Percentiles rank a stretch among this genome's conserved stretches.
Evolutionary conservation across 73 alveolate genomes (phyloP).

Genomic region (Halteria grandinella): DNA sequence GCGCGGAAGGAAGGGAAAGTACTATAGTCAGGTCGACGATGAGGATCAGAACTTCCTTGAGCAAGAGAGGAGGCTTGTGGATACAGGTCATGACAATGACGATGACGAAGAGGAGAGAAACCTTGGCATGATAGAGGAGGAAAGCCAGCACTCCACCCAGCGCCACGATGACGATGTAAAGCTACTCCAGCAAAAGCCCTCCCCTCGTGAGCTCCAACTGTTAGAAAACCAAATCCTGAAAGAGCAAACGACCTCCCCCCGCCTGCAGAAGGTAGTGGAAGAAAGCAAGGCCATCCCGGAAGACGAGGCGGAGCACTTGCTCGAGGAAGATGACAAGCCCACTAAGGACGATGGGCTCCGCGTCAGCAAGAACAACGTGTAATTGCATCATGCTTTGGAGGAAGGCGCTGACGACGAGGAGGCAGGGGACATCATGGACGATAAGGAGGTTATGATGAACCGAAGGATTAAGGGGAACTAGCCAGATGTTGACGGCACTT

Average conservation of each 20-base stretch:
- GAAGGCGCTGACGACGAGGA: neutral
- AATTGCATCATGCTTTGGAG: no score
- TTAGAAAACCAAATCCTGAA: neutral
- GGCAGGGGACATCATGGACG: no score
- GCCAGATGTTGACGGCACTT: no score
- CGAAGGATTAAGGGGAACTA: no score
- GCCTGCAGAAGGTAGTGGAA: no score
- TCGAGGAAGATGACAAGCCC: neutral
- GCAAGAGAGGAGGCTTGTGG: neutral
- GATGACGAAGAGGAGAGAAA: slow-evolving; percentile 30
- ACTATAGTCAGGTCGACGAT: slow-evolving; percentile 44
- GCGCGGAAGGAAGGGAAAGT: slow-evolving; percentile 34
- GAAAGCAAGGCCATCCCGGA: no score
- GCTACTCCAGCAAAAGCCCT: no score
- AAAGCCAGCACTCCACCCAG: neutral
- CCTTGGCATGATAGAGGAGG: slow-evolving; percentile 44
- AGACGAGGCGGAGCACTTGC: no score
- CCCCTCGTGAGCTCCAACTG: neutral
- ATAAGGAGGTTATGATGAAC: no score
- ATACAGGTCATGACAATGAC: slow-evolving; percentile 5
- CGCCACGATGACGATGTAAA: no score
- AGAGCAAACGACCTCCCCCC: no score
- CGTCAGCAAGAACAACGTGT: neutral
- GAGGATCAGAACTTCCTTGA: slow-evolving; percentile 26
- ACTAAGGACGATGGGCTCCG: neutral